These are phyloP conservation scores for Mariannaea sp. DNA, from an alignment of 2,329 filamentous ascomycete genomes.

Conservation along the genomic window DNA sequence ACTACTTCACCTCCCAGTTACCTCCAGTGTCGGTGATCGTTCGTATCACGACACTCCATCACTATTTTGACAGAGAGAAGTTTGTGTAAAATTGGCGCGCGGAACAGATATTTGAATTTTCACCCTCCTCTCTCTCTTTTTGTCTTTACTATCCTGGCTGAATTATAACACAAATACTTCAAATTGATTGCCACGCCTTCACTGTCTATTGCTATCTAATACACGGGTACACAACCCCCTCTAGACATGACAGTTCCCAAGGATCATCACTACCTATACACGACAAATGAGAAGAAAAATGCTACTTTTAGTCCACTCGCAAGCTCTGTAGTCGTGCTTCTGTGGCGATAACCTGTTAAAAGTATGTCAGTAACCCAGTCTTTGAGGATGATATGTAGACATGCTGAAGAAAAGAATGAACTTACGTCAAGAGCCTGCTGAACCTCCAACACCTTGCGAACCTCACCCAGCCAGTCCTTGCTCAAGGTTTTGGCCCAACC, in stretches of 20 bases:
- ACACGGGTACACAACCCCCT: conserved; percentile 40
- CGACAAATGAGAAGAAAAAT: conserved; percentile 39
- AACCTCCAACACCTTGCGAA: conserved; percentile 90
- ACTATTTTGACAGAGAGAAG: no score
- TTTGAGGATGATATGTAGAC: conserved; percentile 1
- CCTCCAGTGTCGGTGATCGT: no score
- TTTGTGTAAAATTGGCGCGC: no score
- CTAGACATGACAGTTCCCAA: conserved; percentile 36
- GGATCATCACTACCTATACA: conserved; percentile 46
- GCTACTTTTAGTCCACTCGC: conserved; percentile 69
- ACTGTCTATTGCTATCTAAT: conserved; percentile 46
- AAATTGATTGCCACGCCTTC: conserved; percentile 30
- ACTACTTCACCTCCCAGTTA: no score
- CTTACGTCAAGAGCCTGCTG: conserved; percentile 94
- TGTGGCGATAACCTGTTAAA: conserved; percentile 77
- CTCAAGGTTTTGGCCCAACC: conserved; percentile 97
- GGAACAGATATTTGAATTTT: no score
- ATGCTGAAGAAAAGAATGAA: conserved; percentile 31
- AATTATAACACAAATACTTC: conserved; percentile 12
- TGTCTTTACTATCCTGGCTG: neutral
- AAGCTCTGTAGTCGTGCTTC: conserved; percentile 89
- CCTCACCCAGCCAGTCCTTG: conserved; percentile 91
- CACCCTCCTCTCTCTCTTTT: no score
- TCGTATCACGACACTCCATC: no score
- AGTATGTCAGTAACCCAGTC: conserved; percentile 23